Evolutionary conservation across 192 early-diverging fungal genomes (phyloP).

Genomic region (Mortierella hygrophila): DNA sequence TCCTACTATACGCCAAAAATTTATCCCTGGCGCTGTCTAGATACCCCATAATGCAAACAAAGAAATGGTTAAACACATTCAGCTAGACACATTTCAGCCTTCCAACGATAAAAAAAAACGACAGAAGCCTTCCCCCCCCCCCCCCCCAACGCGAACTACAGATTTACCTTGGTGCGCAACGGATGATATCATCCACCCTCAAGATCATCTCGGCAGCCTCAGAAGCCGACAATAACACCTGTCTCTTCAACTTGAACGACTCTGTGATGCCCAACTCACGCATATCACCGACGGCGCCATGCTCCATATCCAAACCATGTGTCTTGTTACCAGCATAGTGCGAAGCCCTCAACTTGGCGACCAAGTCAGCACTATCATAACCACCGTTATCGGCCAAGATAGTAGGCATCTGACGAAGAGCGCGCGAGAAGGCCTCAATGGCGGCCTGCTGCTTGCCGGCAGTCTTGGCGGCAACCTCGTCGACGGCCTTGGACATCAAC

Average conservation of each 20-base stretch:
- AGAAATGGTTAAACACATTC: neutral
- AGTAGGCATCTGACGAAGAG: slow-evolving; percentile 94
- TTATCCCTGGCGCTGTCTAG: slow-evolving; percentile 14
- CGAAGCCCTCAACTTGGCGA: slow-evolving; percentile 89
- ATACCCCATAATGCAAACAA: neutral
- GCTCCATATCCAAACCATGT: slow-evolving; percentile 89
- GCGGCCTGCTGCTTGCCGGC: slow-evolving; percentile 95
- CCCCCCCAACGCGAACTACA: neutral
- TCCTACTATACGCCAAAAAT: neutral
- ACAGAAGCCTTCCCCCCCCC: neutral
- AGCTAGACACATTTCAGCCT: neutral
- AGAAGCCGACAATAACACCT: slow-evolving; percentile 90
- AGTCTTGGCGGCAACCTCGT: slow-evolving; percentile 88
- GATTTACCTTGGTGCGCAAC: slow-evolving; percentile 75
- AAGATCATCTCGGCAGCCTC: slow-evolving; percentile 98
- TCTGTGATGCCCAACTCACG: slow-evolving; percentile 90
- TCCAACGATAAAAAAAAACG: neutral
- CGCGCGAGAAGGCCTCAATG: slow-evolving; percentile 92
- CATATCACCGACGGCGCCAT: slow-evolving; percentile 84
- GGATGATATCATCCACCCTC: slow-evolving; percentile 97
- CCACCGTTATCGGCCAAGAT: slow-evolving; percentile 97
- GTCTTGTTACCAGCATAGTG: slow-evolving; percentile 86
- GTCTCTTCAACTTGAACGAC: slow-evolving; percentile 94
- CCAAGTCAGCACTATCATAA: slow-evolving; percentile 92
- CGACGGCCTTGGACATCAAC: slow-evolving; percentile 96